Base-by-base conservation (phyloP, 768 basidiomycete species). In the Ramaria rubella region DNA sequence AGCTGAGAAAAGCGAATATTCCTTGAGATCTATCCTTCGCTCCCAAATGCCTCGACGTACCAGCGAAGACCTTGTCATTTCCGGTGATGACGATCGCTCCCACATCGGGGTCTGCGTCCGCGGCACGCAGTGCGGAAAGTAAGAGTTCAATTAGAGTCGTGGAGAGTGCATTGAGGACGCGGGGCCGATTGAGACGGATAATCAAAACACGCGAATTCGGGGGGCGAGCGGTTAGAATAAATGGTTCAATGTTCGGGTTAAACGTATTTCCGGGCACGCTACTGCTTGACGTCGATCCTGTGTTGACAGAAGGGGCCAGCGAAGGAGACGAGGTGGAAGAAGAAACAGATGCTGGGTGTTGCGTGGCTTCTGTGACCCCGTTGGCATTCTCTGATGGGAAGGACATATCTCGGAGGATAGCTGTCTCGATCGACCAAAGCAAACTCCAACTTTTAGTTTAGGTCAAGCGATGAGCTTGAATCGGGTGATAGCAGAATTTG, bases 41-140 rank as follows among this genome's bases (percentile, higher is more conserved):
- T n/a, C n/a, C n/a, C 45, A 17, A 29, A 44, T 27, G 4, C 3
- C 56, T n/a, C n/a, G n/a, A n/a, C 68, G 58, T 63, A 63, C 73
- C 73, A n/a, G 74, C 74, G 58, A 78, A 78, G 9, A 70, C 73
- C 63, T 73, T 75, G 21, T 74, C 71, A 8, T 69, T 68, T 0
- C 77, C 77, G 14, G 76, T 77, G 40, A 78, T 55, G 23, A 78
- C 75, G 59, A 78, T 70, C 1, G 72, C 72, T n/a, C 72, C 67
- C 49, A 75, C 62, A 14, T 59, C 61, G 12, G 70, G 68, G 57
- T 76, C 73, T 29, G 33, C 54, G 26, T 72, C 70, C 17, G 68
- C 64, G 27, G 60, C 63, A 17, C 61, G 63, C 27, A 78, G 67
- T 53, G 73, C 73, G 1, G 58, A 63, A 60, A 76, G 75, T 27